phyloP scores from a whole-genome alignment of 116 monocot genomes.

The Posidonia oceanica region DNA sequence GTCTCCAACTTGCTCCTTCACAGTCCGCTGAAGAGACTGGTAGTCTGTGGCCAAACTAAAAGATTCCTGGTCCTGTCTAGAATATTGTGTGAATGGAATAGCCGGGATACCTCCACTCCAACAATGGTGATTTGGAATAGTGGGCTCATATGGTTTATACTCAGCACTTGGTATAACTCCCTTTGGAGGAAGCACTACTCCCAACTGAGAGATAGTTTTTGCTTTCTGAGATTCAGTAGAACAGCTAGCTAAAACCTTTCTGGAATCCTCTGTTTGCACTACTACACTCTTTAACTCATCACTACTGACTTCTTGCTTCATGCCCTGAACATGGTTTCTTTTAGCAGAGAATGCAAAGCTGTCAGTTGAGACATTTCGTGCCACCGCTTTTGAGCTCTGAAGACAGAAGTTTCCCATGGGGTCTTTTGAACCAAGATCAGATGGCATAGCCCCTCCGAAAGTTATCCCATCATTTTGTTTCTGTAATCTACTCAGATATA shows the following conservation, averaged over 20 bases:
- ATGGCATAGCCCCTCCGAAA: conserved; percentile 12
- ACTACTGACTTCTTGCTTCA: conserved; percentile 14
- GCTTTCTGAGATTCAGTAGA: conserved; percentile 5
- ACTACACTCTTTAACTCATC: conserved; percentile 6
- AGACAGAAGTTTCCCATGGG: conserved; percentile 4
- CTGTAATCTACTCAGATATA: conserved; percentile 63
- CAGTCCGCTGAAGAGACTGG: conserved; percentile 19
- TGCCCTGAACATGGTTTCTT: conserved; percentile 21
- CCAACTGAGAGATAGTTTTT: conserved; percentile 12
- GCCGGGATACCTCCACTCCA: conserved; percentile 17
- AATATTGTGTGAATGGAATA: conserved; percentile 31
- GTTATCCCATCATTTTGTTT: conserved; percentile 44
- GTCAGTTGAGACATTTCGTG: neutral
- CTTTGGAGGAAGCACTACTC: conserved; percentile 21
- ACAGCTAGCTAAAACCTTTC: neutral
- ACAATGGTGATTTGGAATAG: neutral
- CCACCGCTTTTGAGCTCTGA: conserved; percentile 7
- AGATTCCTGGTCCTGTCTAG: conserved; percentile 29
- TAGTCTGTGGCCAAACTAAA: conserved; percentile 27
- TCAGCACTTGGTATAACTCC: conserved; percentile 14
- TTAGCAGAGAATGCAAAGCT: conserved; percentile 7
- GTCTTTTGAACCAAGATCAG: conserved; percentile 24
- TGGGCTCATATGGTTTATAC: conserved; percentile 10
- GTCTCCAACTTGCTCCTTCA: conserved; percentile 4
- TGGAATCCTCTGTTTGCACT: conserved; percentile 8